phyloP scores from a whole-genome alignment of 768 basidiomycete genomes.

The Agrocybe praecox region DNA sequence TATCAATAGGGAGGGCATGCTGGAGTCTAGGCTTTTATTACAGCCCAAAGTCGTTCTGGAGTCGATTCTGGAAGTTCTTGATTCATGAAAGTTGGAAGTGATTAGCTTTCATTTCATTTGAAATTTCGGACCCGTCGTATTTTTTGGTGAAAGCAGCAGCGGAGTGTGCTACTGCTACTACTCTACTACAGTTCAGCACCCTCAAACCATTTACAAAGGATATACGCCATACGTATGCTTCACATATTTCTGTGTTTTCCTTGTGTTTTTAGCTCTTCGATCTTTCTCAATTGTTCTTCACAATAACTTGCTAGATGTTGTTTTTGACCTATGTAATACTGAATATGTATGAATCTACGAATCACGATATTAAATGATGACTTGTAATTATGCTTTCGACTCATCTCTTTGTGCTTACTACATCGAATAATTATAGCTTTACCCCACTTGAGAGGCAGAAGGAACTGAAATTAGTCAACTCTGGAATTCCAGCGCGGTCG shows the following conservation, averaged over 20 bases:
- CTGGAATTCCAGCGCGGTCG: too few relatives aligned
- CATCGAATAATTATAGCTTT: too few relatives aligned
- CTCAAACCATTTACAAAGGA: too few relatives aligned
- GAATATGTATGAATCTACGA: neutral
- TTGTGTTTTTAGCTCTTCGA: neutral
- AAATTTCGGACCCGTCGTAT: neutral
- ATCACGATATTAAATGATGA: neutral
- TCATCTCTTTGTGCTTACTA: too few relatives aligned
- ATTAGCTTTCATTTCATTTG: neutral
- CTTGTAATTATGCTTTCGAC: neutral
- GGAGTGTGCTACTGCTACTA: too few relatives aligned
- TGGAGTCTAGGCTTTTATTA: slow-evolving; percentile 63
- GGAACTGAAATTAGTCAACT: too few relatives aligned
- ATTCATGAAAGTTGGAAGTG: slow-evolving; percentile 14
- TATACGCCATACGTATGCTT: neutral
- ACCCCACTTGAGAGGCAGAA: too few relatives aligned
- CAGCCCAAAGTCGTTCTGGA: slow-evolving; percentile 80
- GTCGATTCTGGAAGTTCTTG: slow-evolving; percentile 55
- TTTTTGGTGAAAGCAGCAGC: neutral
- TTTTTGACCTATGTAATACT: neutral
- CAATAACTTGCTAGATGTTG: neutral
- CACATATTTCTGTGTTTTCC: neutral
- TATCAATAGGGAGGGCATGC: slow-evolving; percentile 38
- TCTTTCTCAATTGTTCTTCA: neutral
- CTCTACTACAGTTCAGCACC: too few relatives aligned